Conservation (phyloP, 805 yeast species). For the Candida gorgasii region DNA sequence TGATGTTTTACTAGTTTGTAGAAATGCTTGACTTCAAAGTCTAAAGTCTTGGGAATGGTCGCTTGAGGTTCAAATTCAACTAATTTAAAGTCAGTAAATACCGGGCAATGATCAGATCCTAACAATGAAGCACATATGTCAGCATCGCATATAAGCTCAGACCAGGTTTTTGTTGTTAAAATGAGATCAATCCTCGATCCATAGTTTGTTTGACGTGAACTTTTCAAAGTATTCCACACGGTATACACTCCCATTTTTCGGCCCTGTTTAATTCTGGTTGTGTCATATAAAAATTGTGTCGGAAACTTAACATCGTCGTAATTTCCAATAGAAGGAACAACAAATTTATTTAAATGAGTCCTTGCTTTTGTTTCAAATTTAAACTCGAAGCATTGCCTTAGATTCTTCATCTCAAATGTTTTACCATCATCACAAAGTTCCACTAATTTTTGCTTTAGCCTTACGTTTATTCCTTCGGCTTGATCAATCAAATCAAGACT, state of each 20-base stretch:
- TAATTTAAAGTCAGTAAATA: conserved; percentile 60
- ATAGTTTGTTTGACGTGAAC: conserved; percentile 75
- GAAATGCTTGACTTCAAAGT: conserved; percentile 54
- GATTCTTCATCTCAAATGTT: conserved; percentile 12
- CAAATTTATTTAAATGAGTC: conserved; percentile 28
- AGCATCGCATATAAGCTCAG: conserved; percentile 34
- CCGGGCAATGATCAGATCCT: conserved; percentile 97
- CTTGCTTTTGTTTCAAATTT: conserved; percentile 31
- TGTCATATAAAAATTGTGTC: conserved; percentile 50
- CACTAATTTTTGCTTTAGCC: conserved; percentile 38
- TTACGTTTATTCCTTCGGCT: conserved; percentile 63
- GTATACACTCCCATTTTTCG: conserved; percentile 71
- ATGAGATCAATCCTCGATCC: conserved; percentile 90
- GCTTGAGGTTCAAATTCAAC: not conserved
- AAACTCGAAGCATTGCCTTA: conserved; percentile 34
- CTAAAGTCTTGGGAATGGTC: conserved; percentile 22
- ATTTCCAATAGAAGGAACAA: conserved; percentile 20
- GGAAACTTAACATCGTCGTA: conserved; percentile 1
- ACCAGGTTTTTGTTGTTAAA: conserved; percentile 46
- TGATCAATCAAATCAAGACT: conserved; percentile 78
- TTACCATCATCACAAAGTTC: conserved; percentile 16
- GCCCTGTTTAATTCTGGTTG: conserved; percentile 58
- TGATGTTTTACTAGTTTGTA: conserved; percentile 39
- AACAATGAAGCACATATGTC: conserved; percentile 66
- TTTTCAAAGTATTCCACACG: conserved; percentile 84